A percentile compares a stretch with the other conserved stretches of the same genome.
phyloP scores from a whole-genome alignment of 208 protist species.

The Acanthamoeba triangularis region DNA sequence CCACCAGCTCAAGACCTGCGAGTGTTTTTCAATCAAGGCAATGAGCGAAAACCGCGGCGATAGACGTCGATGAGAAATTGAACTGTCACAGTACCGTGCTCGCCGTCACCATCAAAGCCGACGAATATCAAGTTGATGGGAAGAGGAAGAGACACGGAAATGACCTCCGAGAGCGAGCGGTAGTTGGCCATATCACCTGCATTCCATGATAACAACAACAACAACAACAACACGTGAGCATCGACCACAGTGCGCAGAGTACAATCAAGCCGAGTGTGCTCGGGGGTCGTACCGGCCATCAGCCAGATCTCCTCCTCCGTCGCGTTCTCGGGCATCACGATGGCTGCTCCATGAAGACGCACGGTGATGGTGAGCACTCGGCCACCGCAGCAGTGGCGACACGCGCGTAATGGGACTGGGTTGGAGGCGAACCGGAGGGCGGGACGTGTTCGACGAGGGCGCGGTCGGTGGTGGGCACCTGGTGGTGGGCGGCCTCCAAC shows the following conservation, averaged over 20 bases:
- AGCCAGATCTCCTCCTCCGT: conserved; percentile 17
- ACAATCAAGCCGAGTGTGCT: no score
- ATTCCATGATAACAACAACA: neutral
- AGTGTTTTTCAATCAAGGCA: no score
- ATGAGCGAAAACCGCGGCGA: neutral
- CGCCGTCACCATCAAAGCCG: conserved; percentile 62
- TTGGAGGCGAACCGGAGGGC: neutral
- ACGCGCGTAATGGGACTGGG: neutral
- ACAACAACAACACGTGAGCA: neutral
- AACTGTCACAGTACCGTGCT: conserved; percentile 1
- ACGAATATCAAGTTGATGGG: conserved; percentile 61
- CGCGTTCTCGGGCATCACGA: conserved; percentile 23
- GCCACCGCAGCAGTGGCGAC: neutral
- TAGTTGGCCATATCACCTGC: conserved; percentile 21
- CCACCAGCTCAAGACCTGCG: conserved; percentile 13
- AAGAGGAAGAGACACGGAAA: conserved; percentile 42
- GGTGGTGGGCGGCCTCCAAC: neutral
- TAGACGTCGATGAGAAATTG: no score
- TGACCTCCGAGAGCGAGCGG: neutral
- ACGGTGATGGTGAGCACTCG: neutral
- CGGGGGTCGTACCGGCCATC: neutral
- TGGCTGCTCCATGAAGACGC: neutral
- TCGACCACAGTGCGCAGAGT: neutral
- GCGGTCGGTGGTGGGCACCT: neutral
- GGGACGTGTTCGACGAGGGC: neutral